These are phyloP conservation scores for Dioscorea cayenensis DNA, from an alignment of 116 monocot species.

Conservation along the genomic window DNA sequence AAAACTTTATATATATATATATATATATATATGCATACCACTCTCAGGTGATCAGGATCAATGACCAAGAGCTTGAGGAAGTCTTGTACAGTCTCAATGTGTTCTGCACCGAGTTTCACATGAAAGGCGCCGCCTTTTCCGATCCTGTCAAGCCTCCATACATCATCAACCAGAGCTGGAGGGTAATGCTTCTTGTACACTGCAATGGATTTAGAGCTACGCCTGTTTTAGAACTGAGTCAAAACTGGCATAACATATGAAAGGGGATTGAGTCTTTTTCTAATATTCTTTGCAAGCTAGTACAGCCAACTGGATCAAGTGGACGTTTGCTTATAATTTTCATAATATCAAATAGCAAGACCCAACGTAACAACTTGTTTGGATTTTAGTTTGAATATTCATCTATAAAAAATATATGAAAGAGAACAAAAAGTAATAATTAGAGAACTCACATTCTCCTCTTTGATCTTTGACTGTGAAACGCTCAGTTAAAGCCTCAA, in stretches of 20 bases:
- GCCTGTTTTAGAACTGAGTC: neutral
- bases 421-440: too few relatives aligned
- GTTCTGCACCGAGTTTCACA: constrained; percentile 15
- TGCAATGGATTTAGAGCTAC: constrained; percentile 6
- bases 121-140: constrained; percentile 58
- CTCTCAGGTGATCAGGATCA: constrained; percentile 18
- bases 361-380: too few relatives aligned
- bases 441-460: constrained; percentile 57
- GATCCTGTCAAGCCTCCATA: constrained; percentile 71
- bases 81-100: constrained; percentile 42
- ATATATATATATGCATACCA: constrained; percentile 13
- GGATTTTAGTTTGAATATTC: too few relatives aligned
- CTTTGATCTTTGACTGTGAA: constrained; percentile 72
- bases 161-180: constrained; percentile 46
- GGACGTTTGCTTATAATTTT: neutral
- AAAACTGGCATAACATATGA: neutral
- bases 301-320: neutral
- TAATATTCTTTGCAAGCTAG: neutral
- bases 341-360: too few relatives aligned
- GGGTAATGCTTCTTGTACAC: constrained; percentile 71
- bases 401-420: too few relatives aligned
- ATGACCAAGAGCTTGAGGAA: constrained; percentile 34
- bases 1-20: too few relatives aligned
- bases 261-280: neutral
- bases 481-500: constrained; percentile 43